phyloP scores from a whole-genome alignment of 2,329 filamentous ascomycete species.

The Aspergillus sp. region DNA sequence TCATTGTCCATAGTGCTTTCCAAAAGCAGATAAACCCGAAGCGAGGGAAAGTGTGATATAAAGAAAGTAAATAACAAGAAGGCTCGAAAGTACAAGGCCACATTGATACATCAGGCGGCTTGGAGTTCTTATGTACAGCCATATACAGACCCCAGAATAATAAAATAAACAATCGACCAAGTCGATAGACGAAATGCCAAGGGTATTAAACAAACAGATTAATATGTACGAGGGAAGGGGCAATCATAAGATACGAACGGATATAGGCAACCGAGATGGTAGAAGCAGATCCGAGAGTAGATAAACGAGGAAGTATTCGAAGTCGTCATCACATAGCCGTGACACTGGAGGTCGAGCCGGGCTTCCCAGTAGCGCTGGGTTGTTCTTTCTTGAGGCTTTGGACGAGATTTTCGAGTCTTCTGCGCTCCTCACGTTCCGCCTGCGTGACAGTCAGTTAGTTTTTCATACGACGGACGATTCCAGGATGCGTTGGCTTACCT shows the following conservation, averaged over 20 bases:
- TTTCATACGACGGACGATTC: slow-evolving; percentile 14
- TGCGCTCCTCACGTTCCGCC: slow-evolving; percentile 70
- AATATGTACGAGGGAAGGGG: slow-evolving; percentile 20
- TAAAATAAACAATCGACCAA: background rate
- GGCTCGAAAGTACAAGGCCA: background rate
- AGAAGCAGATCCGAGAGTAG: background rate
- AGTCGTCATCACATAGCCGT: slow-evolving; percentile 36
- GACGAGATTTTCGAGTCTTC: slow-evolving; percentile 63
- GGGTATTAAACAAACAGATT: slow-evolving; percentile 9
- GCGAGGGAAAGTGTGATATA: background rate
- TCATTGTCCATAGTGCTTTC: slow-evolving; percentile 1
- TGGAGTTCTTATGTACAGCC: background rate
- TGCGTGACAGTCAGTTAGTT: slow-evolving; percentile 30
- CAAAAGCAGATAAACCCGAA: background rate
- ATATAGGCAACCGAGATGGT: slow-evolving; percentile 1
- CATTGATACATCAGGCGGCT: background rate
- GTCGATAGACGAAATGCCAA: background rate
- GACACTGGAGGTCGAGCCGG: slow-evolving; percentile 31
- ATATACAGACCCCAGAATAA: slow-evolving; percentile 10
- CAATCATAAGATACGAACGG: slow-evolving; percentile 10
- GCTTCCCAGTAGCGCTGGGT: slow-evolving; percentile 30
- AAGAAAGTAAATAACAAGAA: background rate
- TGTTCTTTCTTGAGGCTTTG: slow-evolving; percentile 49
- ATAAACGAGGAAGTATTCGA: slow-evolving; percentile 2
- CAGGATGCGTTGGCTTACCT: slow-evolving; percentile 49